A percentile compares a stretch with the other conserved stretches of the same genome.
Conservation (phyloP, 2,329 filamentous ascomycete species). For the Emmonsiellopsis sp. region DNA sequence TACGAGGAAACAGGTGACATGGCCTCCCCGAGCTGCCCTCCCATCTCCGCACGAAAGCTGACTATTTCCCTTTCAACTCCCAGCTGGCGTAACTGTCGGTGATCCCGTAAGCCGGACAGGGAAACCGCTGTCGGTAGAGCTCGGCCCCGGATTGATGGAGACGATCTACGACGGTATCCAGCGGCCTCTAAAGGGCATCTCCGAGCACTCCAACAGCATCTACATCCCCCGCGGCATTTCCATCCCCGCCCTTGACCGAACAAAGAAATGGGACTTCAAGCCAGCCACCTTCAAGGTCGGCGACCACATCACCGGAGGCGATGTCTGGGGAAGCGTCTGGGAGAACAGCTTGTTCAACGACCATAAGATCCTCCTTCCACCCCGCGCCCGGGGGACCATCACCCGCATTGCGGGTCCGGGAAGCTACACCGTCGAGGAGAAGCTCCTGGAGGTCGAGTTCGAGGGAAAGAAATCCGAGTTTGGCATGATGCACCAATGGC, state of each 20-base stretch:
- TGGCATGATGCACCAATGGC: constrained; percentile 98
- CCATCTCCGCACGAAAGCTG: background rate
- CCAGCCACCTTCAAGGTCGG: constrained; percentile 79
- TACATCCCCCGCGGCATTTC: constrained; percentile 95
- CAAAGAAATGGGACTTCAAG: constrained; percentile 94
- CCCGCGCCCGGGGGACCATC: constrained; percentile 81
- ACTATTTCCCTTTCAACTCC: background rate
- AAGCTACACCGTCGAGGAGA: constrained; percentile 86
- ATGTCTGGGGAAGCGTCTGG: constrained; percentile 88
- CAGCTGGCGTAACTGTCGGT: constrained; percentile 84
- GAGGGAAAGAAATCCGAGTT: constrained; percentile 90
- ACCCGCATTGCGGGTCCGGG: constrained; percentile 84
- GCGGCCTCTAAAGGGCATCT: constrained; percentile 79
- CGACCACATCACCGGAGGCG: constrained; percentile 92
- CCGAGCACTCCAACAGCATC: constrained; percentile 70
- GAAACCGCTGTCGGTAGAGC: constrained; percentile 94
- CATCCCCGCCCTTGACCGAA: constrained; percentile 76
- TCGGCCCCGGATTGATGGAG: constrained; percentile 93
- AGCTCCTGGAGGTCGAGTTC: constrained; percentile 92
- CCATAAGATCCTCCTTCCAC: constrained; percentile 88
- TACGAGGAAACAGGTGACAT: constrained; percentile 90
- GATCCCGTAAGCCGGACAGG: constrained; percentile 85
- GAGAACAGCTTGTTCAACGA: constrained; percentile 93
- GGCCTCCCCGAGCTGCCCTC: constrained; percentile 6
- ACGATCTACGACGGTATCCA: constrained; percentile 99